Conservation (phyloP, 2,329 filamentous ascomycete species). For the Beauveria rudraprayagi region DNA sequence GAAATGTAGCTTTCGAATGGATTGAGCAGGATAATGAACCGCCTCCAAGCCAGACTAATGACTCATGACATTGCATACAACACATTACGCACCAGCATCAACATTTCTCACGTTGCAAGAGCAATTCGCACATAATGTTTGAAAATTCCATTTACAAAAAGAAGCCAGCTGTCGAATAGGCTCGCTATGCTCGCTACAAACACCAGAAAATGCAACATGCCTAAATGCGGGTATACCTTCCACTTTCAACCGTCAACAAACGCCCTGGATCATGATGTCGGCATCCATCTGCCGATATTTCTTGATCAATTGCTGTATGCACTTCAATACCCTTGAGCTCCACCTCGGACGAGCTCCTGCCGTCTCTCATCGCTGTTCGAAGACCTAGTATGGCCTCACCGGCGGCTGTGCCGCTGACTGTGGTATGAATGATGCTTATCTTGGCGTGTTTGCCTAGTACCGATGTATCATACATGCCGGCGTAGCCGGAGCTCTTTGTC, state of each 20-base stretch:
- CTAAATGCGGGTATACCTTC: constrained; percentile 9
- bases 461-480: constrained; percentile 8
- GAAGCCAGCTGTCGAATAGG: not conserved
- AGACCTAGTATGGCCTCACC: not conserved
- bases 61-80: not conserved
- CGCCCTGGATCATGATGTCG: not conserved
- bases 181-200: constrained; percentile 8
- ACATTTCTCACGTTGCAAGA: not conserved
- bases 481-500: constrained; percentile 5
- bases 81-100: not conserved
- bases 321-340: constrained; percentile 15
- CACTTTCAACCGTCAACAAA: not conserved
- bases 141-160: not conserved
- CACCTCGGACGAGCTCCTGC: constrained; percentile 13
- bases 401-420: not conserved
- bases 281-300: constrained; percentile 6
- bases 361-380: not conserved
- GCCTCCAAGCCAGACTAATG: constrained; percentile 21
- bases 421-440: constrained; percentile 11
- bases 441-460: constrained; percentile 4
- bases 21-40: constrained; percentile 27
- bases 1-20: constrained; percentile 33
- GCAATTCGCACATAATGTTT: not conserved
- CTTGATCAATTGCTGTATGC: constrained; percentile 14
- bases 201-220: constrained; percentile 8